Base-by-base conservation (phyloP, 306 rosid species). In the Lithocarpus polystachyus region DNA sequence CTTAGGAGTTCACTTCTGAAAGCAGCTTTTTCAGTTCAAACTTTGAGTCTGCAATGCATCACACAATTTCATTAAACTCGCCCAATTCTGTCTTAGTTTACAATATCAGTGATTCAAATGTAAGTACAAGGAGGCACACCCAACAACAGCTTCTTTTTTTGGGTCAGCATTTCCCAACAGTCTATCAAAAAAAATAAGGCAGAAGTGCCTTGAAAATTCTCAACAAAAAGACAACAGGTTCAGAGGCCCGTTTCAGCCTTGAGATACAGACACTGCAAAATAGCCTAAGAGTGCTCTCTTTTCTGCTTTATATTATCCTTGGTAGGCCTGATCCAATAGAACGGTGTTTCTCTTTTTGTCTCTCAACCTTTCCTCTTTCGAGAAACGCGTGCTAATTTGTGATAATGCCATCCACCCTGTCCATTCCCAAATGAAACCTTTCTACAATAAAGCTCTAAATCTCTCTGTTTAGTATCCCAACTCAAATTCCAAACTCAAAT, bases 141-240 rank as follows among this genome's bases (percentile, higher is more conserved):
- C 43, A 37, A 37, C 1, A 45, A 81, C 3, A 71, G 67, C 2
- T 52, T 1, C 40, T 43, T 53, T 61, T 77, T 72, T 51, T 9
- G 65, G 77, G 85, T 80, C 78, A 55, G 76, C 79, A 65, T 62
- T 37, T 74, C 61, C 26, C 79, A 55, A 43, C n/a, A 74, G 73
- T 45, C 20, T 56, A 28, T 74, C 29, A 68, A 57, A 77, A 40
- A 24, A 81, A 72, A 71, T n/a, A 33, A 60, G 73, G 79, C 90
- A 83, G 87, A 31, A 76, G 76, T 91, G 93, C 89, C 82, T 51
- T 72, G 74, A 52, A 91, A 93, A 89, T 87, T 83, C 85, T 87
- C 79, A 94, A 91, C 98, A 89, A 91, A 82, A 56, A 82, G 97
- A 93, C 97, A 91, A 73, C 0, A 11, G 17, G 81, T 82, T 87